A percentile compares a stretch with the other conserved stretches of the same genome.
These are phyloP conservation scores for Podospora comata DNA, from an alignment of 495 filamentous ascomycete genomes.

Conservation along the genomic window DNA sequence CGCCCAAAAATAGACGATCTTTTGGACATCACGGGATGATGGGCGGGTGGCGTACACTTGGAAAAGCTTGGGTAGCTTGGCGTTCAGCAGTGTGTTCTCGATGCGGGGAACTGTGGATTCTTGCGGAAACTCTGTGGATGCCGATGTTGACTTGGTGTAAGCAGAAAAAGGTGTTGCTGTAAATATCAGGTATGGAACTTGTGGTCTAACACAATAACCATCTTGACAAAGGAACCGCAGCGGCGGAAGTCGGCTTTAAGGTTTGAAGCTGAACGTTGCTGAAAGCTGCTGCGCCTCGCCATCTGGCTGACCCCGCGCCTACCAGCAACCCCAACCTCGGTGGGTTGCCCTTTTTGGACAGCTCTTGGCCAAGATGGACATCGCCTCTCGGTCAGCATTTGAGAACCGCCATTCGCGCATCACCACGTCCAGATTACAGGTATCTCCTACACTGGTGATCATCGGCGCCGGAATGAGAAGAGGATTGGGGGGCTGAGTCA, in stretches of 20 bases:
- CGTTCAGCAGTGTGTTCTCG: not conserved
- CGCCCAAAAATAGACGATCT: conserved; percentile 9
- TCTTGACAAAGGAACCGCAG: not conserved
- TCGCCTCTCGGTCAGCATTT: not conserved
- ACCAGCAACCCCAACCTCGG: not conserved
- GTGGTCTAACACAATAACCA: not conserved
- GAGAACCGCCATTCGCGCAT: not conserved
- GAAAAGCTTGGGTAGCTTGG: not conserved
- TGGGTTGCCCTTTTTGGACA: not conserved
- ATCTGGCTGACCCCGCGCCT: not conserved
- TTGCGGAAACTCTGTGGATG: not conserved
- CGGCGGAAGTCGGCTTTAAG: not conserved
- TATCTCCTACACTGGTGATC: not conserved
- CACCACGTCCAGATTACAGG: not conserved
- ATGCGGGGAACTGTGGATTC: not conserved
- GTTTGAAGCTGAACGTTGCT: not conserved
- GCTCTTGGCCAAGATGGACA: not conserved
- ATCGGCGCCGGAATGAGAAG: not conserved
- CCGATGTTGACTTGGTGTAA: not conserved
- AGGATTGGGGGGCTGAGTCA: not conserved
- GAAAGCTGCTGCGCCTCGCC: not conserved
- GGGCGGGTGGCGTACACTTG: not conserved
- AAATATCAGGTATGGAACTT: not conserved
- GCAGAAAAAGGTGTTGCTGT: not conserved
- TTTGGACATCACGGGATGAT: conserved; percentile 7